Evolutionary conservation across 139 green algal genomes (phyloP).

Genomic region (Micractinium conductrix): DNA sequence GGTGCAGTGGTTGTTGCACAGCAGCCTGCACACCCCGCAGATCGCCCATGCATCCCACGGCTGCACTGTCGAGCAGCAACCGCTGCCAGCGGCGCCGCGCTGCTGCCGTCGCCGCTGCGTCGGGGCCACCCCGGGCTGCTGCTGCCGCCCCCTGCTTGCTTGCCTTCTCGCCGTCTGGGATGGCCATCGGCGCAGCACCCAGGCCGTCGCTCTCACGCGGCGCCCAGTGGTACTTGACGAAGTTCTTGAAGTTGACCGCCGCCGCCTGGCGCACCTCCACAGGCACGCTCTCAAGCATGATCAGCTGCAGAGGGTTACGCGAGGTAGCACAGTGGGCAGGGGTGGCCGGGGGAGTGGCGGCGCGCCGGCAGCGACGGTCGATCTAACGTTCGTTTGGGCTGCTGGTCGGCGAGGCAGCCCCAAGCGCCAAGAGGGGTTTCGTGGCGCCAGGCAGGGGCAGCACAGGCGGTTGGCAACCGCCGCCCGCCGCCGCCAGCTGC

Average conservation of each 20-base stretch:
- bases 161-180: slow-evolving; percentile 71
- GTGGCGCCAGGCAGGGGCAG: not conserved
- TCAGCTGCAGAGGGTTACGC: slow-evolving; percentile 58
- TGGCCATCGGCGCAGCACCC: slow-evolving; percentile 29
- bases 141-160: not conserved
- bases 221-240: slow-evolving; percentile 90
- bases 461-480: slow-evolving; percentile 12
- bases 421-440: too few relatives aligned
- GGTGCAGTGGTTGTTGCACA: too few relatives aligned
- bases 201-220: slow-evolving; percentile 17
- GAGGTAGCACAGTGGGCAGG: not conserved
- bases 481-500: not conserved
- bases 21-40: not conserved
- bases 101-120: too few relatives aligned
- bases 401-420: too few relatives aligned
- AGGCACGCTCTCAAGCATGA: slow-evolving; percentile 60
- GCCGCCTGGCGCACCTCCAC: slow-evolving; percentile 86
- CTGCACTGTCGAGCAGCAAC: not conserved
- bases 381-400: too few relatives aligned
- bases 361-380: too few relatives aligned
- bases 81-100: too few relatives aligned
- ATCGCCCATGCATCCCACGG: not conserved
- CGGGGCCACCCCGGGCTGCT: too few relatives aligned
- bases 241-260: slow-evolving; percentile 98
- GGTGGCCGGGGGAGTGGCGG: not conserved